Evolutionary conservation across 495 filamentous ascomycete genomes (phyloP), one percentile per base, ranked within the genome.

Genomic region (Astrothelium subdiscretum): DNA sequence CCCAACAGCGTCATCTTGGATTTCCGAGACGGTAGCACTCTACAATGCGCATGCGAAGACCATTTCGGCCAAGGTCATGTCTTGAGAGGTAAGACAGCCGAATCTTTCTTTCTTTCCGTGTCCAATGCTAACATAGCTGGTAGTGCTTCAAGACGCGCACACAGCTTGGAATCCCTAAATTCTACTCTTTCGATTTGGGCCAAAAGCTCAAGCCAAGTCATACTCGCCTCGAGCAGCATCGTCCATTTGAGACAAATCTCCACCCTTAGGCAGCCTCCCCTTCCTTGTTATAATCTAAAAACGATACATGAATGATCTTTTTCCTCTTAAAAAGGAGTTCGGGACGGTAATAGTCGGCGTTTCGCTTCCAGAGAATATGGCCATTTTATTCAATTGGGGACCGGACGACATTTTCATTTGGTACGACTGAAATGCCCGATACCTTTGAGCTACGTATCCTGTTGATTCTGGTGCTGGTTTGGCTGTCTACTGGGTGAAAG

Each of bases 41-140:
- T 96, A 43, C 91, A 96, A 72, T 84, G 89, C 71, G 91, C 91
- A 31, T 92, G 90, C 72, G 88, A 89, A 74, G 89, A 90, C 63
- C 74, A 83, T 57, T 80, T 83, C 58, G 85, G 86, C n/a, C 89
- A 92, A 72, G 38, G 31, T 15, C 64, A 69, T 40, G 65, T 67
- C 13, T 65, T 71, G 43, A 63, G 67, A 61, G 61, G 69, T 71
- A 65, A 58, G 66, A 24, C 44, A 15, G 20, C 10, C 22, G 27
- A 57, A 52, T 11, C 24, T 59, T 29, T 40, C 31, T 18, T 59
- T 2, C 40, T 26, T 40, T 54, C 11, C 22, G 3, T 54, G 22
- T 15, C 20, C 5, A 29, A 8, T 54, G 15, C 48, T 54, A 15
- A 54, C 29, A 8, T 27, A 26, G 24, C n/a, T 29, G 8, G 24